A percentile compares a stretch with the other conserved stretches of the same genome.
These are phyloP conservation scores for Thraustochytrium striatum DNA, from an alignment of 352 stramenopile species.

Conservation along the genomic window DNA sequence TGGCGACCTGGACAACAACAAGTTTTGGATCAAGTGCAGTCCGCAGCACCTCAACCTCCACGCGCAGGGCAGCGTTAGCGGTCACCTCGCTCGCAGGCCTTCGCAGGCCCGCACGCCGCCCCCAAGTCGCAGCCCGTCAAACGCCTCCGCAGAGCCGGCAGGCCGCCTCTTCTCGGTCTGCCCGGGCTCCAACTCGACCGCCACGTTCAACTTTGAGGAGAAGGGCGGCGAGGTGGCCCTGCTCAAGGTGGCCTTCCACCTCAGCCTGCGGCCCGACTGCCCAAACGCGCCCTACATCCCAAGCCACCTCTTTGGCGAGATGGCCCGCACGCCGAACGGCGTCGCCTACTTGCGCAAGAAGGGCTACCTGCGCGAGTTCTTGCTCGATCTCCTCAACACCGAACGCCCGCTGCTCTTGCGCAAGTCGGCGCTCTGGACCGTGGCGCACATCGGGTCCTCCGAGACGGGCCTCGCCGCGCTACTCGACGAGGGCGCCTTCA, in stretches of 20 bases:
- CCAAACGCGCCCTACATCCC: constrained; percentile 39
- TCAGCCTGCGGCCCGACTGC: constrained; percentile 16
- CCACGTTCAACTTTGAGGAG: neutral
- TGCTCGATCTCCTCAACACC: neutral
- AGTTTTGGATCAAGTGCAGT: constrained; percentile 27
- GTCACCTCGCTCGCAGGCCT: too few relatives aligned
- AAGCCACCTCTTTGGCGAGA: constrained; percentile 28
- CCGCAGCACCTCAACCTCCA: neutral
- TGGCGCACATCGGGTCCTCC: constrained; percentile 3
- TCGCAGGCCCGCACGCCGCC: too few relatives aligned
- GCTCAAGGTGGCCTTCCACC: constrained; percentile 30
- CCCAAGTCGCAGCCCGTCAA: too few relatives aligned
- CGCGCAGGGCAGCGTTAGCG: neutral
- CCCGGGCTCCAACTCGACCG: neutral
- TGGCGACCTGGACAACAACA: constrained; percentile 1
- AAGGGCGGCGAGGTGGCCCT: neutral
- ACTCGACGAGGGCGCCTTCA: neutral
- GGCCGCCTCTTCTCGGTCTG: neutral
- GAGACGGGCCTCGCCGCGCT: neutral
- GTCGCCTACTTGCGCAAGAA: neutral
- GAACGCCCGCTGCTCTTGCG: neutral
- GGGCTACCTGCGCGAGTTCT: neutral
- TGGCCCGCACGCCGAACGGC: constrained; percentile 8
- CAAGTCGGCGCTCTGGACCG: neutral
- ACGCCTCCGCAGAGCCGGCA: too few relatives aligned